phyloP scores from a whole-genome alignment of 2,329 filamentous ascomycete genomes.

The Peltaster fructicola region DNA sequence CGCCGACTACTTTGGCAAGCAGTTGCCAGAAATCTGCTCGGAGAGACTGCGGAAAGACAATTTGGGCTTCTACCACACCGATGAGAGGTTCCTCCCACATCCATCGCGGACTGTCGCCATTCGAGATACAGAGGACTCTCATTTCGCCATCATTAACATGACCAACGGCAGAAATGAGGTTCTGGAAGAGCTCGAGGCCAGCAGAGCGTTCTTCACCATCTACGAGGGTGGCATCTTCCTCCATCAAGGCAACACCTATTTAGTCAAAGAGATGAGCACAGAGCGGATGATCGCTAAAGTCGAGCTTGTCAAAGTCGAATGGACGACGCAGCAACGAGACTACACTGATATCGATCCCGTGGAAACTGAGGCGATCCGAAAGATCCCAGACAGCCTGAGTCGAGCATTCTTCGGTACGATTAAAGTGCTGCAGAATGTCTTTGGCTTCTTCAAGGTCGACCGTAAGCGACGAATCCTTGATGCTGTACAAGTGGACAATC shows the following conservation, averaged over 20 bases:
- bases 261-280: conserved; percentile 75
- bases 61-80: conserved; percentile 75
- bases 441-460: conserved; percentile 96
- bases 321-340: conserved; percentile 85
- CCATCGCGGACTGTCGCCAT: conserved; percentile 76
- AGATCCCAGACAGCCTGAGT: conserved; percentile 43
- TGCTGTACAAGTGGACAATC: conserved; percentile 82
- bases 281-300: conserved; percentile 73
- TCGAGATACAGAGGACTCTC: conserved; percentile 74
- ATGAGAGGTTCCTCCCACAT: conserved; percentile 69
- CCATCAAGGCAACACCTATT: conserved; percentile 84
- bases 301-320: conserved; percentile 77
- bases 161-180: conserved; percentile 69
- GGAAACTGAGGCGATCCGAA: conserved; percentile 74
- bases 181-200: conserved; percentile 89
- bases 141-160: conserved; percentile 84
- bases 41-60: conserved; percentile 59
- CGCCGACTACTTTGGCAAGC: conserved; percentile 57
- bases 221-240: conserved; percentile 96
- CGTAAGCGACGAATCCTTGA: conserved; percentile 71
- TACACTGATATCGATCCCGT: conserved; percentile 88
- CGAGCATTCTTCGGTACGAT: conserved; percentile 75
- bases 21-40: conserved; percentile 51
- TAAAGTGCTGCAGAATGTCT: conserved; percentile 73
- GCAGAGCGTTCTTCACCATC: conserved; percentile 83